A percentile compares a stretch with the other conserved stretches of the same genome.
Evolutionary conservation across 129 eudicot genomes (phyloP).

Genomic region (Heracleum sosnowskyi): DNA sequence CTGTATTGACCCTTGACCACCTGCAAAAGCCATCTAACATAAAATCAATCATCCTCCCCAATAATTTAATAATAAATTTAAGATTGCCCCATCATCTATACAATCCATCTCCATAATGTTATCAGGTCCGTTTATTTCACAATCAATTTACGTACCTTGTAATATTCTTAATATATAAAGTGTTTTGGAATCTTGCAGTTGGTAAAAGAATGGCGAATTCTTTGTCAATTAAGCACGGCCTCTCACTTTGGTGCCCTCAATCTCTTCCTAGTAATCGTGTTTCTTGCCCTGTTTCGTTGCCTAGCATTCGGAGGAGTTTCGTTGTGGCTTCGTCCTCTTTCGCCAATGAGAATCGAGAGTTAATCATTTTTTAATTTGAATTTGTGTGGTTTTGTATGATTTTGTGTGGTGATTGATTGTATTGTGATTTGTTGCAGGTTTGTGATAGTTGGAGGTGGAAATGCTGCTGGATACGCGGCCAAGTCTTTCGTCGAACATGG

Average conservation of each 20-base stretch:
- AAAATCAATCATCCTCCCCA: background rate
- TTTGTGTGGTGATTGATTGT: background rate
- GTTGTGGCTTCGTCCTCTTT: conserved; percentile 62
- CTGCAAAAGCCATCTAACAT: conserved; percentile 23
- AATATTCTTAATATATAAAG: too few species aligned
- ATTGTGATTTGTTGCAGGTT: conserved; percentile 34
- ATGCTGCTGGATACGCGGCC: conserved; percentile 98
- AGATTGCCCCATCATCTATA: too few species aligned
- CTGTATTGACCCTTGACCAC: conserved; percentile 23
- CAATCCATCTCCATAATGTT: conserved; percentile 28
- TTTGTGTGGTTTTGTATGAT: background rate
- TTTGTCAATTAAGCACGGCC: conserved; percentile 52
- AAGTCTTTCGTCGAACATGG: conserved; percentile 79
- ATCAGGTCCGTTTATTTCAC: conserved; percentile 23
- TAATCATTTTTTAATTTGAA: conserved; percentile 9
- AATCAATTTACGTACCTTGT: too few species aligned
- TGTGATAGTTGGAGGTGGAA: conserved; percentile 97
- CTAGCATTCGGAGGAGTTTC: conserved; percentile 48
- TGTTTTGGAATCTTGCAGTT: conserved; percentile 23
- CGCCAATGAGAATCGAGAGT: conserved; percentile 88
- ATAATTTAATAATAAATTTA: background rate
- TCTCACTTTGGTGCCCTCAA: conserved; percentile 50
- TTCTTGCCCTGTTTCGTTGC: conserved; percentile 20
- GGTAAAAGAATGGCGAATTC: conserved; percentile 55
- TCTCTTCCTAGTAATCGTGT: conserved; percentile 35